These are phyloP conservation scores for Podospora didyma DNA, from an alignment of 495 filamentous ascomycete genomes.

Conservation along the genomic window DNA sequence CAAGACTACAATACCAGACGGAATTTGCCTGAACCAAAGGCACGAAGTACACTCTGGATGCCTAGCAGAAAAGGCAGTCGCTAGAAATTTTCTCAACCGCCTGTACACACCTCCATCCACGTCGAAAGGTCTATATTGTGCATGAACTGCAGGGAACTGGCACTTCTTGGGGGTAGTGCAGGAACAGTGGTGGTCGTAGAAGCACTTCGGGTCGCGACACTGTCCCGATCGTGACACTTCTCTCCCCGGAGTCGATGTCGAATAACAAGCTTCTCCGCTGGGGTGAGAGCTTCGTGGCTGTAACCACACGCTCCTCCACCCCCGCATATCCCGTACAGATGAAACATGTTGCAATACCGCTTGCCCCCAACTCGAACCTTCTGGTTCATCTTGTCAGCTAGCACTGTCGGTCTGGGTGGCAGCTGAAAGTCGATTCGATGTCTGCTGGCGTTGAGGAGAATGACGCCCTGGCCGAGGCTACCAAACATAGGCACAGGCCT, in stretches of 20 bases:
- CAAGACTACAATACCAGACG: too few relatives aligned
- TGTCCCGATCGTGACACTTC: conserved; percentile 27
- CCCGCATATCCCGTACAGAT: conserved; percentile 36
- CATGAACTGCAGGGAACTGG: conserved; percentile 1
- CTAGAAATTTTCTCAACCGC: too few relatives aligned
- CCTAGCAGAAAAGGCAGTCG: too few relatives aligned
- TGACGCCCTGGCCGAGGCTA: conserved; percentile 14
- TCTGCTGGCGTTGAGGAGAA: conserved; percentile 43
- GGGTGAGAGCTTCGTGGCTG: conserved; percentile 28
- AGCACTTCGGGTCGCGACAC: conserved; percentile 43
- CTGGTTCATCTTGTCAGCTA: conserved; percentile 11
- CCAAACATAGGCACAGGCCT: not conserved
- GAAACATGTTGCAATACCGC: conserved; percentile 42
- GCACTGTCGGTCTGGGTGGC: not conserved
- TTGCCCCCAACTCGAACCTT: conserved; percentile 29
- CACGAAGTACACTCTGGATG: too few relatives aligned
- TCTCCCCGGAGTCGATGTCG: conserved; percentile 27
- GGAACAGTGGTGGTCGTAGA: conserved; percentile 40
- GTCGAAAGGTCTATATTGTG: conserved; percentile 10
- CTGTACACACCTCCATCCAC: conserved; percentile 8
- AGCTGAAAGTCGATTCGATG: conserved; percentile 38
- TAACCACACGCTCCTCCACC: conserved; percentile 33
- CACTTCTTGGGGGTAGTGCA: conserved; percentile 2
- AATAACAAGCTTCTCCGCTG: conserved; percentile 36
- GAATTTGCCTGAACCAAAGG: too few relatives aligned